Conservation (phyloP, 495 filamentous ascomycete species). For the Sphaerosporella brunnea region DNA sequence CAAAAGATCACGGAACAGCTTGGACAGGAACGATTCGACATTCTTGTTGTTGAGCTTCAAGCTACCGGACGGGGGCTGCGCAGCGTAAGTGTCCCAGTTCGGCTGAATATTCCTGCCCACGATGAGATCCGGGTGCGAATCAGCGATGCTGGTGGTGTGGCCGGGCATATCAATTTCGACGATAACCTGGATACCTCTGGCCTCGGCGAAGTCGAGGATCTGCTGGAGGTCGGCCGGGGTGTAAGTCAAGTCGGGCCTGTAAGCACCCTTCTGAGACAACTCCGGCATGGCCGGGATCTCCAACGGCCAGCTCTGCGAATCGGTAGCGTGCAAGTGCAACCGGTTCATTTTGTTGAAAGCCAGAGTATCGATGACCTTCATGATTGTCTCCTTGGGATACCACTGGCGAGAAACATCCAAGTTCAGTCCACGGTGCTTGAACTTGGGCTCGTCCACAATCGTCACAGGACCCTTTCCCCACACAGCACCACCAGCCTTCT, state of each 20-base stretch:
- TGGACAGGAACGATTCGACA: conserved; percentile 51
- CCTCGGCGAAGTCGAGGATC: conserved; percentile 47
- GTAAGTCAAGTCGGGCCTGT: conserved; percentile 42
- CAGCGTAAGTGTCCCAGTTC: conserved; percentile 45
- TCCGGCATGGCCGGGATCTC: conserved; percentile 55
- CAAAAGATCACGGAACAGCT: conserved; percentile 50
- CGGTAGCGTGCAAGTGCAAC: conserved; percentile 61
- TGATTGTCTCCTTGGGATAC: conserved; percentile 43
- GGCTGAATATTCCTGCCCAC: conserved; percentile 51
- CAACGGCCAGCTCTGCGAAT: conserved; percentile 70
- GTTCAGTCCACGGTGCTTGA: conserved; percentile 55
- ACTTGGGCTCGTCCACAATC: conserved; percentile 49
- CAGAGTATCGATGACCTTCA: conserved; percentile 52
- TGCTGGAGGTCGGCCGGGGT: conserved; percentile 40
- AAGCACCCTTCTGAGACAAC: conserved; percentile 51
- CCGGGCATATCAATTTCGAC: conserved; percentile 72
- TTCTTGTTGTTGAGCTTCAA: conserved; percentile 51
- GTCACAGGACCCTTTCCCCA: conserved; percentile 50
- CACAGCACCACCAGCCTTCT: conserved; percentile 28
- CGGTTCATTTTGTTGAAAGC: conserved; percentile 63
- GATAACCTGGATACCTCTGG: conserved; percentile 52
- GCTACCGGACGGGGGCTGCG: conserved; percentile 58
- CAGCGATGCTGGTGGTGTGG: conserved; percentile 47
- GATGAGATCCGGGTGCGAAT: conserved; percentile 53
- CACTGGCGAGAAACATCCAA: conserved; percentile 53